A percentile compares a stretch with the other conserved stretches of the same genome.
Conservation (phyloP, 306 rosid species). For the Lathyrus oleraceus region DNA sequence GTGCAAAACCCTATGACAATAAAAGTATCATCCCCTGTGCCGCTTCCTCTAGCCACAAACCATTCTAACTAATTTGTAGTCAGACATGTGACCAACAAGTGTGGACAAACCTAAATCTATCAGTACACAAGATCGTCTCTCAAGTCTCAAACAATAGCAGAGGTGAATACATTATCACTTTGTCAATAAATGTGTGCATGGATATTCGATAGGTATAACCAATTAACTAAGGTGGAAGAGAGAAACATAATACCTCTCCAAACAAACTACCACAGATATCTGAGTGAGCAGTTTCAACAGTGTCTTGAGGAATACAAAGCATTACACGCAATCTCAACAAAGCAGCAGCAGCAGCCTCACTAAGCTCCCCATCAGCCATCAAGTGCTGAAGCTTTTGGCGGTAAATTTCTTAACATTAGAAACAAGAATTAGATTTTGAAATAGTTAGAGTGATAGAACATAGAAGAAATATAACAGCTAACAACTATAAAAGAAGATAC, state of each 20-base stretch:
- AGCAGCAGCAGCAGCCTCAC: conserved; percentile 76
- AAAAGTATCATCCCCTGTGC: neutral
- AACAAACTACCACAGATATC: conserved; percentile 96
- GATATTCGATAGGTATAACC: neutral
- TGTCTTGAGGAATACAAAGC: conserved; percentile 88
- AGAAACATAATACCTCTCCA: conserved; percentile 62
- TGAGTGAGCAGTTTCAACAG: conserved; percentile 84
- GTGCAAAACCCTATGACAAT: conserved; percentile 7
- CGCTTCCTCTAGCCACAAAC: conserved; percentile 13
- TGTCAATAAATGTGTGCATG: neutral
- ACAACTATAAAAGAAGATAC: conserved; percentile 5
- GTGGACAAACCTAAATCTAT: neutral
- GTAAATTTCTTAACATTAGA: conserved; percentile 65
- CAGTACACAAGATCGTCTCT: conserved; percentile 3
- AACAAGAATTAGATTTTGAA: conserved; percentile 38
- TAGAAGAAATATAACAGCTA: conserved; percentile 7
- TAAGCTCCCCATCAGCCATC: conserved; percentile 79
- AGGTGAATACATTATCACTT: conserved; percentile 3
- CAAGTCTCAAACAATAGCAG: neutral
- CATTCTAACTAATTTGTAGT: conserved; percentile 7
- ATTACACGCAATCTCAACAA: conserved; percentile 84
- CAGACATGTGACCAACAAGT: neutral
- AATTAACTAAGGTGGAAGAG: neutral
- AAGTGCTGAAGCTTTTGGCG: conserved; percentile 96
- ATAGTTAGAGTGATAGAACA: conserved; percentile 11